These are phyloP conservation scores for Botrytis hyacinthi DNA, from an alignment of 2,329 filamentous ascomycete species.

Conservation along the genomic window DNA sequence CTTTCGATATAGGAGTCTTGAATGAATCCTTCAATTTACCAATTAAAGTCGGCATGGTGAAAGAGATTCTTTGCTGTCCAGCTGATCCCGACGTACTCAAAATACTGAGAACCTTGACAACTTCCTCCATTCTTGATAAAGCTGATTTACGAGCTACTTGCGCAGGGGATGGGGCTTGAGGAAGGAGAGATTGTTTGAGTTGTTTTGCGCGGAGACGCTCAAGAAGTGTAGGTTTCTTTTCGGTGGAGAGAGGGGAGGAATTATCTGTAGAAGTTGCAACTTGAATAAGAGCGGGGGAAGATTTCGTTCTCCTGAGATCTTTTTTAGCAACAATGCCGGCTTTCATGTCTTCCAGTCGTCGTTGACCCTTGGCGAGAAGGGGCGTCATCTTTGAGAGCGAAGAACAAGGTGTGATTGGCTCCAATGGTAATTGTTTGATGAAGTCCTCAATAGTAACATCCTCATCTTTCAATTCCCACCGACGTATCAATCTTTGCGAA, in stretches of 20 bases:
- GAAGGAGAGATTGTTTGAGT: conserved; percentile 46
- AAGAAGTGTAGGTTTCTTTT: conserved; percentile 63
- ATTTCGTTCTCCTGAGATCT: conserved; percentile 44
- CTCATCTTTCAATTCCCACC: conserved; percentile 42
- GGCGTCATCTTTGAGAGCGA: conserved; percentile 54
- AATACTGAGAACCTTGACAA: conserved; percentile 66
- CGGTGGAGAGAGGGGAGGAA: conserved; percentile 29
- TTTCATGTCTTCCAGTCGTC: conserved; percentile 67
- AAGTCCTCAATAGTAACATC: conserved; percentile 42
- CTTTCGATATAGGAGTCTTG: conserved; percentile 44
- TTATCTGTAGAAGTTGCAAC: neutral
- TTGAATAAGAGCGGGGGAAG: conserved; percentile 19
- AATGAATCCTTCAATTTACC: conserved; percentile 68
- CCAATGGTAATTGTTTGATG: conserved; percentile 55
- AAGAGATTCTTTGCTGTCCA: conserved; percentile 59
- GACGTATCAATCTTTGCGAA: conserved; percentile 47
- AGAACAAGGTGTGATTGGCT: conserved; percentile 51
- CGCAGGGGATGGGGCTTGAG: conserved; percentile 49
- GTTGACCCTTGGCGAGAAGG: conserved; percentile 63
- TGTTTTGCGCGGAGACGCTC: conserved; percentile 75
- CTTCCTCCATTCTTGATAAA: conserved; percentile 65
- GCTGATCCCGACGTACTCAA: conserved; percentile 54
- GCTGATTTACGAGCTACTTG: conserved; percentile 62
- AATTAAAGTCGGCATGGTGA: conserved; percentile 61
- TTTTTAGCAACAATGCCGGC: conserved; percentile 55